phyloP scores from a whole-genome alignment of 2,329 filamentous ascomycete species.

The Lachnellula suecica region DNA sequence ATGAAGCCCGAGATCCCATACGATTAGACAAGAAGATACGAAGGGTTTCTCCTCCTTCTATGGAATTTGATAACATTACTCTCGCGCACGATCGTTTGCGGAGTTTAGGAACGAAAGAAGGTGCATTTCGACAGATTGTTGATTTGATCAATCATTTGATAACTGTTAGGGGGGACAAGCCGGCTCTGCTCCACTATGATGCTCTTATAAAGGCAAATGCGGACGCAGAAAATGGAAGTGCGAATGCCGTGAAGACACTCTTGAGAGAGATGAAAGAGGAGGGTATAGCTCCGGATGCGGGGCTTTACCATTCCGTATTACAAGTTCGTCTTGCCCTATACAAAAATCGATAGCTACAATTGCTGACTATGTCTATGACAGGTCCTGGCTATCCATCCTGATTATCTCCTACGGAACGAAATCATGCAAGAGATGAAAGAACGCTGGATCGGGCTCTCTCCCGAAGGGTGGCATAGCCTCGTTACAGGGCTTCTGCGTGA shows the following conservation, averaged over 20 bases:
- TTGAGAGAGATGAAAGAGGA: conserved; percentile 69
- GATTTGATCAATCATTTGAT: conserved; percentile 59
- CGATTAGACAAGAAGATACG: no score
- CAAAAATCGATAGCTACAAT: background rate
- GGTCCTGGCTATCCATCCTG: conserved; percentile 78
- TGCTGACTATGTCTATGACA: conserved; percentile 31
- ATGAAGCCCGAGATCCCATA: no score
- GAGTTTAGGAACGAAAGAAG: conserved; percentile 36
- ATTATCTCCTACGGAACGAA: conserved; percentile 72
- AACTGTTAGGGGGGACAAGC: conserved; percentile 49
- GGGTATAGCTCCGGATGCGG: conserved; percentile 61
- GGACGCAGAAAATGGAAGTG: conserved; percentile 62
- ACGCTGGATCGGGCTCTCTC: conserved; percentile 66
- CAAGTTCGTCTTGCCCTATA: conserved; percentile 46
- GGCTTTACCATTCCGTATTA: conserved; percentile 70
- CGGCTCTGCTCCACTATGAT: conserved; percentile 66
- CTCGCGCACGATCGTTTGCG: conserved; percentile 52
- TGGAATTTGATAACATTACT: no score
- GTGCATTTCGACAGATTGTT: conserved; percentile 38
- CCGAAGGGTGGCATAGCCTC: conserved; percentile 63
- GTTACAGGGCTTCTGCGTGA: conserved; percentile 77
- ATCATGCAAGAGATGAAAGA: conserved; percentile 73
- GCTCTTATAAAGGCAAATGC: conserved; percentile 73
- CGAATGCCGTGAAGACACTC: conserved; percentile 59
- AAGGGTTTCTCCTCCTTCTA: no score